phyloP scores from a whole-genome alignment of 352 stramenopile species.

The Phytophthora foliorum region DNA sequence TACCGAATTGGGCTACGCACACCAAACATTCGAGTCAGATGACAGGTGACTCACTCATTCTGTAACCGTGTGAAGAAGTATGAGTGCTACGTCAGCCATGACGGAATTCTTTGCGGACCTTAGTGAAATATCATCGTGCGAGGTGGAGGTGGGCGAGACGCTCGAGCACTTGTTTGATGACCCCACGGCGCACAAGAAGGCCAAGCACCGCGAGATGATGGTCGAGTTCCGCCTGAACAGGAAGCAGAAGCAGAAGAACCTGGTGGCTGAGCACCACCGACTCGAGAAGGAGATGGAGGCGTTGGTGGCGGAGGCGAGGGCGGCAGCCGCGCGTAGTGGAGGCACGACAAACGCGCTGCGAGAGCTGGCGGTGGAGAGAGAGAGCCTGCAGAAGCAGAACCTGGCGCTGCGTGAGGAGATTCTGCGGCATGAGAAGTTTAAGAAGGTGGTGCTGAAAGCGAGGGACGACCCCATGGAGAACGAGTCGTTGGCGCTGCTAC shows the following conservation, averaged over 20 bases:
- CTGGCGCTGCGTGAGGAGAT: slow-evolving; percentile 37
- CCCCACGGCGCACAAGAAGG: slow-evolving; percentile 40
- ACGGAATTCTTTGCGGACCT: slow-evolving; percentile 11
- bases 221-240: slow-evolving; percentile 51
- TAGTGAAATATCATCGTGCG: slow-evolving; percentile 1
- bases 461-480: slow-evolving; percentile 28
- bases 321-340: slow-evolving; percentile 5
- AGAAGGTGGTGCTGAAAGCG: slow-evolving; percentile 19
- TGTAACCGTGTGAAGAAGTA: no score
- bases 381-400: slow-evolving; percentile 42
- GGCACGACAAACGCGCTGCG: slow-evolving; percentile 16
- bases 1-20: no score
- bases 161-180: slow-evolving; percentile 35
- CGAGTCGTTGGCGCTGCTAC: slow-evolving; percentile 20
- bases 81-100: slow-evolving; percentile 8
- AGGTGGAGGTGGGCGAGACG: neutral
- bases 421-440: slow-evolving; percentile 30
- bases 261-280: slow-evolving; percentile 35
- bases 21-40: neutral
- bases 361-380: slow-evolving; percentile 38
- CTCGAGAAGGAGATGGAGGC: slow-evolving; percentile 42
- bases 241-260: slow-evolving; percentile 40
- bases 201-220: slow-evolving; percentile 50
- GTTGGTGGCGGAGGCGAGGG: slow-evolving; percentile 20
- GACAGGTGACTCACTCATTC: neutral